Base-by-base conservation (phyloP, 495 filamentous ascomycete species). In the Pseudomonodictys pantanalensis region DNA sequence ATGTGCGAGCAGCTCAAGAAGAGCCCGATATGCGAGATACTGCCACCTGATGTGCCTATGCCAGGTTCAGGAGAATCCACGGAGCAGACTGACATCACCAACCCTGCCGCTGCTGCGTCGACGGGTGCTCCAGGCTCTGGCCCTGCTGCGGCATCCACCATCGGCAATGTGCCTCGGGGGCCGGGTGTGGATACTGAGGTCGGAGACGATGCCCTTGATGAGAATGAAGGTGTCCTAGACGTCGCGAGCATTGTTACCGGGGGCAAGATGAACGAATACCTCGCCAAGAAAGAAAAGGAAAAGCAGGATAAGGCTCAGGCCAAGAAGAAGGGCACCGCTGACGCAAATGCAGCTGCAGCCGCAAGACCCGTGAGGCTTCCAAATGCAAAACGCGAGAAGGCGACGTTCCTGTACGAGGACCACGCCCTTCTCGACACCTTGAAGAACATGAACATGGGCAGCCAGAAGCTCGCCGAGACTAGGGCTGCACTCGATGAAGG, bases 1-100 rank as follows among this genome's bases (percentile, higher is more conserved):
- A 95, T 97, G 88, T 93, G 90, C 44, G 95, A 98, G 77, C 90
- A 96, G 73, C 73, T 98, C 52, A 98, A 98, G 78, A 85, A 83
- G 67, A 96, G 85, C 60, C 75, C 83, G 20, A 89, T 97, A 46
- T 92, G 91, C 65, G 93, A 98, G 71, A 85, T 97, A 47, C 76
- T 98, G 11, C 85, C 88, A 0, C 80, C 83, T 3, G 87, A 85
- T 22, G 76, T 78, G 49, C 72, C 84, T 56, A 43, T 87, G 55
- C 80, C 84, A 35, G 75, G 81, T 48, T 59, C 81, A 64, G 74
- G 70, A n/a, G 72, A 71, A 24, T 71, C 74, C 2, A 68, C 77
- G 64, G 75, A 29, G 5, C 30, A 23, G 17, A 47, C 83, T 55
- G 70, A 75, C 38, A 78, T 82, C 10, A 74, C 69, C n/a, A 90